phyloP scores from a whole-genome alignment of 441 rosid genomes.

The Gossypium trilobum region DNA sequence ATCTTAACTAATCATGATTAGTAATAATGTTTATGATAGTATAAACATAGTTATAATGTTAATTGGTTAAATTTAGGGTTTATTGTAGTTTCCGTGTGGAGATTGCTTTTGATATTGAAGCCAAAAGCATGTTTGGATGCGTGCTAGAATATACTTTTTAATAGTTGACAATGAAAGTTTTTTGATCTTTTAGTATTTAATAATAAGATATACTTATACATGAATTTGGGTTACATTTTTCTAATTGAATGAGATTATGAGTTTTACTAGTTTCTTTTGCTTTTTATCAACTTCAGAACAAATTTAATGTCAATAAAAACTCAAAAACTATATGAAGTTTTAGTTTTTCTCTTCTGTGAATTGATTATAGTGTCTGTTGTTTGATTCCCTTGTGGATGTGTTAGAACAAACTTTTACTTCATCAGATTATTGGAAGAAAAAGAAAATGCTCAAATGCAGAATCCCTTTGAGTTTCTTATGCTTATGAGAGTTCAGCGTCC shows the following conservation, averaged over 20 bases:
- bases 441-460: not conserved
- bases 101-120: not conserved
- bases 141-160: not conserved
- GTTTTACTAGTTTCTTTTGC: not conserved
- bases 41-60: not conserved
- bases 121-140: not conserved
- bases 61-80: not conserved
- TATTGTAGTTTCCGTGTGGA: not conserved
- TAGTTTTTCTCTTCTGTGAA: not conserved
- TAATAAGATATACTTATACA: not conserved
- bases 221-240: not conserved
- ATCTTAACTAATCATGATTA: not conserved
- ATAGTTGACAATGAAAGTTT: not conserved
- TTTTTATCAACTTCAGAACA: not conserved
- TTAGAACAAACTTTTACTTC: not conserved
- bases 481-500: not conserved
- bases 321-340: not conserved
- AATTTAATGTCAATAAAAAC: not conserved
- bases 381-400: not conserved
- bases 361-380: not conserved
- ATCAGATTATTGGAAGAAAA: not conserved
- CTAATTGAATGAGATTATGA: not conserved
- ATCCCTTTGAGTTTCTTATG: not conserved
- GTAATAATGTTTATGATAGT: not conserved
- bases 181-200: not conserved